Conservation (phyloP, 805 yeast genomes). For the Diddensiella santjacobensis region DNA sequence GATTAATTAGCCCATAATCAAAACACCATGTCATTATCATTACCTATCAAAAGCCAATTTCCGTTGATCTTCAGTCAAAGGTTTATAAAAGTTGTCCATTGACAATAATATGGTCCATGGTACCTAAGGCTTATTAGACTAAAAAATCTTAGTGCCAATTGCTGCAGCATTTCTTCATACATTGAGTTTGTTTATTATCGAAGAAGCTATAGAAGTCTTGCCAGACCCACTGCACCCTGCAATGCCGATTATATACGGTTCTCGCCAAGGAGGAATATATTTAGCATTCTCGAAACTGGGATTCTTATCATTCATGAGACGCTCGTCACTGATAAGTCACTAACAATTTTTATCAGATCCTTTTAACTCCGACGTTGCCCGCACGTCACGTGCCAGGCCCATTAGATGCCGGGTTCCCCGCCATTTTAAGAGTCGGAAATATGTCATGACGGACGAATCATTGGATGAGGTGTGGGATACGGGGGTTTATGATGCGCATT, state of each 20-base stretch:
- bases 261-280: conserved; percentile 83
- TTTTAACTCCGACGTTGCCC: too few species aligned
- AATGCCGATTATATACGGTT: conserved; percentile 81
- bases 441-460: too few species aligned
- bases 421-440: too few species aligned
- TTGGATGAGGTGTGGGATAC: neutral
- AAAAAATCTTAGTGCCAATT: neutral
- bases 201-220: conserved; percentile 85
- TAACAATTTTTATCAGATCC: too few species aligned
- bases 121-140: conserved; percentile 43
- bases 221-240: conserved; percentile 83
- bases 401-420: too few species aligned
- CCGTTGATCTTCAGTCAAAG: conserved; percentile 60
- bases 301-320: conserved; percentile 5
- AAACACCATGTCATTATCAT: neutral
- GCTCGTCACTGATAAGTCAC: too few species aligned
- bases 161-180: conserved; percentile 22
- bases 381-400: too few species aligned
- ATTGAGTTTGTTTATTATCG: conserved; percentile 63
- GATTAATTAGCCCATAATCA: neutral
- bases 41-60: conserved; percentile 52
- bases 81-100: conserved; percentile 86
- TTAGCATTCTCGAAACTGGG: conserved; percentile 17
- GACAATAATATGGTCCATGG: conserved; percentile 94
- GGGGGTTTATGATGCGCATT: conserved; percentile 36